phyloP scores from a whole-genome alignment of 768 basidiomycete genomes.

The Ephemerocybe angulata region DNA sequence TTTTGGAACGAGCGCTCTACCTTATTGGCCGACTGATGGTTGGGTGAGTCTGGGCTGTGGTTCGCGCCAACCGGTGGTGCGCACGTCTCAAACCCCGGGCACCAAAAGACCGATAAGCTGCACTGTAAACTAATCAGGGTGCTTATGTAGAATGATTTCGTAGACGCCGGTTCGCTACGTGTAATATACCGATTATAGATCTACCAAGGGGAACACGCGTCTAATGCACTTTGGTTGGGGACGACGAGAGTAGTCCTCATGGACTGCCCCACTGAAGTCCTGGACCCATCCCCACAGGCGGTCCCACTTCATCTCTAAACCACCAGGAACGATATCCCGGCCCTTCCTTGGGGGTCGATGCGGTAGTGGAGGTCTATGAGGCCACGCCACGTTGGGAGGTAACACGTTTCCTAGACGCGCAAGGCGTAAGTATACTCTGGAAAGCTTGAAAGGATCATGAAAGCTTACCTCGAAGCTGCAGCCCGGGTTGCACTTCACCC shows the following conservation, averaged over 20 bases:
- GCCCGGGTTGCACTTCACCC: constrained; percentile 44
- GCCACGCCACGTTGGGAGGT: constrained; percentile 43
- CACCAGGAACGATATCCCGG: neutral
- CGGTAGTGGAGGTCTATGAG: constrained; percentile 13
- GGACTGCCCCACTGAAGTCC: neutral
- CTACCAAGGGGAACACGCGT: neutral
- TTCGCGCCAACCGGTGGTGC: too few species aligned
- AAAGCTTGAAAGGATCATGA: neutral
- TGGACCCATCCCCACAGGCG: neutral
- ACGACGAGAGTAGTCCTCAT: neutral
- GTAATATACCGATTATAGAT: too few species aligned
- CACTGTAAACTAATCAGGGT: too few species aligned
- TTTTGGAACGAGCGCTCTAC: constrained; percentile 72
- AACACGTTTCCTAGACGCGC: constrained; percentile 36
- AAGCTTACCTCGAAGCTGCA: constrained; percentile 43
- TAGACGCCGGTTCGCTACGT: too few species aligned
- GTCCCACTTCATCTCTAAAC: neutral
- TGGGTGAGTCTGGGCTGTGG: too few species aligned
- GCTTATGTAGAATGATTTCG: too few species aligned
- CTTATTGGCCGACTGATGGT: constrained; percentile 42
- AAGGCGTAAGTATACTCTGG: neutral
- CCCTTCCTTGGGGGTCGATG: too few species aligned
- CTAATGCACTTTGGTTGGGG: constrained; percentile 8
- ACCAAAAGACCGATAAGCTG: too few species aligned
- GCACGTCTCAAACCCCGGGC: too few species aligned